Conservation (phyloP, 306 rosid genomes). For the Albizia julibrissin region DNA sequence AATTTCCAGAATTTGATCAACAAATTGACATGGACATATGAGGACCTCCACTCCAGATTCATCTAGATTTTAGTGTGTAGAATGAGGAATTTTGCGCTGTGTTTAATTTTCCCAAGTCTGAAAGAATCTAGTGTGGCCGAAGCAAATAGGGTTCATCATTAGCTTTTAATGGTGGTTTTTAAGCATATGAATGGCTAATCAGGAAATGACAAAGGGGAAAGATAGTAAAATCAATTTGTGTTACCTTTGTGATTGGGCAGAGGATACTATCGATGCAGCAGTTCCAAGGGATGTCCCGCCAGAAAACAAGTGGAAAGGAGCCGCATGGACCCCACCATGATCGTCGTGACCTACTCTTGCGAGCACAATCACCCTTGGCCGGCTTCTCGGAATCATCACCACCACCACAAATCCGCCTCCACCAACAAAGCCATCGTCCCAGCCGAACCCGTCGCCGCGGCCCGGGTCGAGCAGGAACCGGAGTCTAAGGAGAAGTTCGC, state of each 20-base stretch:
- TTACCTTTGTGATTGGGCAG: conserved; percentile 40
- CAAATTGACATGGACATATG: background rate
- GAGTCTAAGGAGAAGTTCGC: conserved; percentile 40
- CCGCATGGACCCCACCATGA: conserved; percentile 82
- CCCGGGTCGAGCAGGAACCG: conserved; percentile 28
- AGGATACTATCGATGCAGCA: conserved; percentile 90
- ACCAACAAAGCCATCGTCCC: conserved; percentile 21
- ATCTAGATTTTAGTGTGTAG: background rate
- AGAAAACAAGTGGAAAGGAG: conserved; percentile 95
- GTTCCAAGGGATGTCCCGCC: conserved; percentile 96
- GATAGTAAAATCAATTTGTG: background rate
- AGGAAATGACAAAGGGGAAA: background rate
- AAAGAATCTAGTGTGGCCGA: background rate
- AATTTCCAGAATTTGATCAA: background rate
- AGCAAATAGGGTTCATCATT: background rate
- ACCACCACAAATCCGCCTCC: conserved; percentile 22
- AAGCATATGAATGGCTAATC: background rate
- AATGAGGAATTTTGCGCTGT: background rate
- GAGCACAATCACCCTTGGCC: conserved; percentile 96
- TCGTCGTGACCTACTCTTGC: conserved; percentile 76
- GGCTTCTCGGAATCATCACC: conserved; percentile 51
- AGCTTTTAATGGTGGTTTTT: background rate
- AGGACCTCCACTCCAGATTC: background rate
- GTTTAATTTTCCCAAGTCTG: background rate
- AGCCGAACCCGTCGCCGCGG: background rate